Evolutionary conservation across 2,329 filamentous ascomycete species (phyloP), one percentile per base, ranked within the genome.

Genomic region (Aciculosporium take): DNA sequence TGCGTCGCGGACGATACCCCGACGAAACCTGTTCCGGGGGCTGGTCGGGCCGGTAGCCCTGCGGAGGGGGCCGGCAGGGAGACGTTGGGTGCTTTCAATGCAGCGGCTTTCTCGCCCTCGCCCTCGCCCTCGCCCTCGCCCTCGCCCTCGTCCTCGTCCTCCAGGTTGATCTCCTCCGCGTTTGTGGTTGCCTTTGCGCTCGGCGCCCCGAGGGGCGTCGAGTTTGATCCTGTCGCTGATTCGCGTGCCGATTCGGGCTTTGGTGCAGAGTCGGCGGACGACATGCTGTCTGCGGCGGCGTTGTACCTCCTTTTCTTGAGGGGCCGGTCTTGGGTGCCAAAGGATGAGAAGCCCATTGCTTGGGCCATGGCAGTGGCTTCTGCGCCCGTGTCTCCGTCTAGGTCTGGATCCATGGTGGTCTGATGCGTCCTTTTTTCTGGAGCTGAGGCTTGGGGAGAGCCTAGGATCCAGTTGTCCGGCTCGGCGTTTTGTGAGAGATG

Each of bases 271-370:
- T 18, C 15, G 7, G 37, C 12, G 12, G 24, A 25, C 2, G 55
- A 46, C 8, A 43, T 34, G 29, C 69, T 70, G 50, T 74, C 74
- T 38, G 61, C 64, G 23, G 66, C 60, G 15, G 71, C 65, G 52
- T 82, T 76, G 58, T 75, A 80, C 53, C 79, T 79, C 46, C 81
- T 72, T 56, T 81, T 82, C 57, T 82, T 84, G 33, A 67, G 67
- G 1, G 69, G 63, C 3, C 59, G 62, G 40, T 64, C 56, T 49
- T 71, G 65, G 8, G 62, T 59, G 49, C 81, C 81, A 54, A 88
- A 88, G 43, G 74, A 71, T 7, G 77, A 71, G 59, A 87, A 87
- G 47, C 83, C 83, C 77, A 87, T 81, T 36, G 73, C 69, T 32
- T 73, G 71, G 18, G 78, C 77, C 57, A 84, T 76, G 40, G 72